Conservation (phyloP, 371 early-diverging fungal genomes). For the Neoconidiobolus thromboides region DNA sequence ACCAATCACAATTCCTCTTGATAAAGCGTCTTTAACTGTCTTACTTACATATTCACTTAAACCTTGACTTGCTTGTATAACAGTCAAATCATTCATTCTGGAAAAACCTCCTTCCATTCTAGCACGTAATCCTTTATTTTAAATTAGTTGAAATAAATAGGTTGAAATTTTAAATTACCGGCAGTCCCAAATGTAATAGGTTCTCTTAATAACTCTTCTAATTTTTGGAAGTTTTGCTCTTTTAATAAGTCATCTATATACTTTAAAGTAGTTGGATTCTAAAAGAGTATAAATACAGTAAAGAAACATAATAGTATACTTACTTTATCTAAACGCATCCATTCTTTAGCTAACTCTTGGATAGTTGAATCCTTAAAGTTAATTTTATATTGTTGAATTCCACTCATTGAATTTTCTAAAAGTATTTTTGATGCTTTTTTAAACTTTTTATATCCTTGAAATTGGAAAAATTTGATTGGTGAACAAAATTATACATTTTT, state of each 20-base stretch:
- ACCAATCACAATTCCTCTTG: constrained; percentile 77
- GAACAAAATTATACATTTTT: too few species aligned
- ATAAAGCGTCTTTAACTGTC: constrained; percentile 24
- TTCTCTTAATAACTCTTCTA: constrained; percentile 41
- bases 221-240: constrained; percentile 25
- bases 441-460: too few species aligned
- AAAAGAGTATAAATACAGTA: background rate
- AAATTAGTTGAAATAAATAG: background rate
- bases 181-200: constrained; percentile 84
- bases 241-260: constrained; percentile 33
- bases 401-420: too few species aligned
- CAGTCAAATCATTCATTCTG: constrained; percentile 85
- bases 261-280: constrained; percentile 47
- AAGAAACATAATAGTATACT: background rate
- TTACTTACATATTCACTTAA: constrained; percentile 34
- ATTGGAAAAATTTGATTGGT: too few species aligned
- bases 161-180: constrained; percentile 17
- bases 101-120: constrained; percentile 92
- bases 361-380: background rate
- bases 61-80: constrained; percentile 74
- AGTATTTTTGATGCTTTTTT: too few species aligned
- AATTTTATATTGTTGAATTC: too few species aligned
- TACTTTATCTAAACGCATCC: constrained; percentile 59
- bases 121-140: constrained; percentile 56
- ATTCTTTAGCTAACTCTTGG: constrained; percentile 17